Base-by-base conservation (phyloP, 1,139 yeast genomes). In the Blastobotrys petasosporus region DNA sequence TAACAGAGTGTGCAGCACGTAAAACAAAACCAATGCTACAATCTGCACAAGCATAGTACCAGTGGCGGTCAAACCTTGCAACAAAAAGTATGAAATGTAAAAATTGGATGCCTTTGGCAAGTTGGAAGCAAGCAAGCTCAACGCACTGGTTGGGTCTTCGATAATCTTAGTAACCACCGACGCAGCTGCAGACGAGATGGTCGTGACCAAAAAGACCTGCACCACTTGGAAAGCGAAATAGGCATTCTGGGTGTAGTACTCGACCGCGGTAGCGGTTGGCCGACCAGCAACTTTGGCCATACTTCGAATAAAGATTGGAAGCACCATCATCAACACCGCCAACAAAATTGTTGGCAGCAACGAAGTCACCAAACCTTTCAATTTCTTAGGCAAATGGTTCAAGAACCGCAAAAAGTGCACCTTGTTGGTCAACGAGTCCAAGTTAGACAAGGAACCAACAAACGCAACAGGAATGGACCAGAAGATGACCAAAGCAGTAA, bases 381-480 rank as follows among this genome's bases (percentile, higher is more conserved):
- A 67, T 28, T 63, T 67, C 1, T 54, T 34, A 29, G 97, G 97
- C 69, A 87, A 68, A 30, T 81, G 76, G 61, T 80, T 66, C 56
- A 92, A 76, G 64, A 85, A 90, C 28, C 69, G 63, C 57, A 90
- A 75, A 73, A 83, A 88, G 16, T 70, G 85, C 42, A 88, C 73
- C 53, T 77, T 79, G 44, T 77, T 71, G 34, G 82, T 85, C 64
- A 88, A 72, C 57, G 74, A 76, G 53, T 83, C 79, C 57, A 92
- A 76, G 67, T 90, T 90, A 17, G 97, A 88, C 54, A 92, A 77
- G 60, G 82, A 73, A 81, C 97, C 97, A 47, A 92, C 96, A 64
- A 87, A 86, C 1, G 97, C 95, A 44, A 90, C 97, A 13, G 97
- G 97, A 58, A 88, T 74, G 50, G 95, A 77, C 97, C 97, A 92